These are phyloP conservation scores for Alternaria tenuissima DNA, from an alignment of 2,329 filamentous ascomycete species.

Conservation along the genomic window DNA sequence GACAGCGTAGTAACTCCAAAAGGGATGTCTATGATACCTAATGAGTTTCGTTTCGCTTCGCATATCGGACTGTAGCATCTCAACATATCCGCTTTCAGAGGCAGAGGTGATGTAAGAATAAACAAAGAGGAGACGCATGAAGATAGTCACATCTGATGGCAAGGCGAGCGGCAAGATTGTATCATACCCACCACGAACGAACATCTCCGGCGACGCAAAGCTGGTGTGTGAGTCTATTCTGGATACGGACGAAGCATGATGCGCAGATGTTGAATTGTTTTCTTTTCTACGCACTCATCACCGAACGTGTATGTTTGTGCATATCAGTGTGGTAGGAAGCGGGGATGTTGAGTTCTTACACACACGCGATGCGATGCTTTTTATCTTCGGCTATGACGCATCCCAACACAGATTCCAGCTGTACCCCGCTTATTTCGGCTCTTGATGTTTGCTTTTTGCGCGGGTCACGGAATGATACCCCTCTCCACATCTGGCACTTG, in stretches of 20 bases:
- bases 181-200: neutral
- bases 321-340: neutral
- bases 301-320: neutral
- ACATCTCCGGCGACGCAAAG: neutral
- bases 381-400: neutral
- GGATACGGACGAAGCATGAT: neutral
- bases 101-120: neutral
- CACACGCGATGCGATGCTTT: conserved; percentile 4
- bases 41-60: neutral
- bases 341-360: neutral
- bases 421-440: neutral
- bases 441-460: neutral
- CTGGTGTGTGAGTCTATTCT: neutral
- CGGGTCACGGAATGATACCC: neutral
- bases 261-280: neutral
- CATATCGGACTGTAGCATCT: neutral
- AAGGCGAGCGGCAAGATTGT: neutral
- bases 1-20: neutral
- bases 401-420: neutral
- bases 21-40: neutral
- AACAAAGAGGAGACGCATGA: neutral
- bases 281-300: neutral
- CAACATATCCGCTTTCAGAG: neutral
- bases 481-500: neutral
- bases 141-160: neutral